These are phyloP conservation scores for Salix dunnii DNA, from an alignment of 345 rosid genomes.

Conservation along the genomic window DNA sequence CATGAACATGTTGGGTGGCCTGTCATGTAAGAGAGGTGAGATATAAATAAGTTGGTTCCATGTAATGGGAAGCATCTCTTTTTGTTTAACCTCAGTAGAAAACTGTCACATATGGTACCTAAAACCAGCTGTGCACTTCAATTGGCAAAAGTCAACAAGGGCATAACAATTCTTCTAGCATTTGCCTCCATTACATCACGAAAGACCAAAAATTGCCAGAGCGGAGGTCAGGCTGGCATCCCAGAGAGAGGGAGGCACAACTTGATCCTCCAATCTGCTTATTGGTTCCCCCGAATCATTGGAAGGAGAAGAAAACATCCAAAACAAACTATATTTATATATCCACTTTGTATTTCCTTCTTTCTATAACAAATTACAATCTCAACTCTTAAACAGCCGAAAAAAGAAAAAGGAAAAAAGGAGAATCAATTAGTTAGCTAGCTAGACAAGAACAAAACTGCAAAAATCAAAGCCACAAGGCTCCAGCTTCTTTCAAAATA, in stretches of 20 bases:
- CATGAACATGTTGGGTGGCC: not conserved
- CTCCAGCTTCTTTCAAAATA: conserved; percentile 80
- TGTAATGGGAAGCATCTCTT: not conserved
- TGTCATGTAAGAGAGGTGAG: not conserved
- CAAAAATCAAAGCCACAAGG: conserved; percentile 73
- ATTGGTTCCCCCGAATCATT: not conserved
- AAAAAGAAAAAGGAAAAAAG: not conserved
- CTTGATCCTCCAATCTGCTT: not conserved
- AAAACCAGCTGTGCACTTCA: conserved; percentile 4
- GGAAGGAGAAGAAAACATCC: not conserved
- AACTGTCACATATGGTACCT: not conserved
- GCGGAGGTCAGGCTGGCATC: not conserved
- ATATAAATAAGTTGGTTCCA: not conserved
- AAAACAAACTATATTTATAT: not conserved
- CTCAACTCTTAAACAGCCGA: not conserved
- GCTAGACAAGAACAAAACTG: conserved; percentile 2
- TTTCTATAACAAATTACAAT: conserved; percentile 8
- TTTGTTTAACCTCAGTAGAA: not conserved
- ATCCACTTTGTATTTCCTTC: not conserved
- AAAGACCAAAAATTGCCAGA: not conserved
- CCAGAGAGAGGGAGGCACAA: not conserved
- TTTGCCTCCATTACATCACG: not conserved
- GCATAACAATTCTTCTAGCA: not conserved
- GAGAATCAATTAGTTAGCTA: not conserved
- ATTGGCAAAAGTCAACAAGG: not conserved